Evolutionary conservation across 2,329 filamentous ascomycete species (phyloP), one percentile per base, ranked within the genome.

Genomic region (Ophiocordyceps camponoti-floridani): DNA sequence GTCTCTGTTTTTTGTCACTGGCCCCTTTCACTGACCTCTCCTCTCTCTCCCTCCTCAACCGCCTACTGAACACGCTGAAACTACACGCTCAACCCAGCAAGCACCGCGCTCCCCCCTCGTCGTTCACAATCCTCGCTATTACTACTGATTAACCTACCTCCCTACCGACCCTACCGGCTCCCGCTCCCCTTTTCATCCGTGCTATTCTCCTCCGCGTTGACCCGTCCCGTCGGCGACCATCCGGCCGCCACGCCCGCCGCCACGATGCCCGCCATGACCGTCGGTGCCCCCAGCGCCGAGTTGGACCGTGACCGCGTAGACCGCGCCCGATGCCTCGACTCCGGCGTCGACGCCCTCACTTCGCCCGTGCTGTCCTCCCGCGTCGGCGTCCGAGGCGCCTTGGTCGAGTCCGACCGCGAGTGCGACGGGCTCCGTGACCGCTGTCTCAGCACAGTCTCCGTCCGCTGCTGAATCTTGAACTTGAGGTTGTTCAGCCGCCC

Each of bases 191-290:
- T 13, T 52, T 51, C 31, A 56, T 54, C 33, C 52, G 23, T 23
- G 23, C 3, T 23, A 23, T 23, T 52, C 2, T 55, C 56, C 30
- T 54, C 54, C 3, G 54, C 52, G 18, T 56, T 55, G 37, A 50
- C 52, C 40, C 73, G 64, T 47, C 79, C 78, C 45, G 78, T 72
- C 1, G 83, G 83, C 42, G 81, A 84, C 82, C 82, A 88, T 28
- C 79, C 81, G 13, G 78, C 82, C 31, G 77, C 82, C 31, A 88
- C 75, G 54, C 79, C 81, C 40, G 82, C 83, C 9, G 82, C 84
- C 43, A 88, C 76, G 47, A 88, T 80, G 48, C 84, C 84, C n/a
- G 83, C 81, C 83, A 87, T 87, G 48, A 86, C 82, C 8, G 79
- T 78, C 2, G 82, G 79, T 2, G 82, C 80, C 11, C 79, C 82